Evolutionary conservation across 257 asterid genomes (phyloP).

Genomic region (Osmanthus fragrans): DNA sequence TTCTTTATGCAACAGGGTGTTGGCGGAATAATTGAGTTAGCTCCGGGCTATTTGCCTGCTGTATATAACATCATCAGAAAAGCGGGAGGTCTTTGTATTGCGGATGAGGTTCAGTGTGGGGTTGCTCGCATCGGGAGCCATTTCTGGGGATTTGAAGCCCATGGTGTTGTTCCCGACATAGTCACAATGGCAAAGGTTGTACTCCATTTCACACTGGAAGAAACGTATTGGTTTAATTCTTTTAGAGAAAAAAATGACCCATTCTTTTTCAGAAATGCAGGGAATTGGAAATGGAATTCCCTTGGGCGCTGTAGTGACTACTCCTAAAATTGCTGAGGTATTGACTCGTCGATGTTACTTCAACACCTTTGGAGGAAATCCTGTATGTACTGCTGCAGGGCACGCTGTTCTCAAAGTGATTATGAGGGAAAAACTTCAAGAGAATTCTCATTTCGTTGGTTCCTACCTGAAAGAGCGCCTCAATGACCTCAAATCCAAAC

Average conservation of each 20-base stretch:
- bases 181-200: conserved; percentile 45
- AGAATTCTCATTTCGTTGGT: conserved; percentile 37
- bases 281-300: conserved; percentile 47
- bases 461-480: conserved; percentile 41
- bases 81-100: conserved; percentile 40
- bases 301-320: conserved; percentile 42
- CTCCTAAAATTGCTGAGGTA: conserved; percentile 38
- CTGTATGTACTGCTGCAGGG: conserved; percentile 38
- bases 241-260: neutral
- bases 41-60: conserved; percentile 40
- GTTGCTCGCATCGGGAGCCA: conserved; percentile 41
- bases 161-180: conserved; percentile 41
- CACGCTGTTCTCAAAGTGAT: conserved; percentile 40
- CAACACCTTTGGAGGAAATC: conserved; percentile 46
- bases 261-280: conserved; percentile 5
- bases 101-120: conserved; percentile 43
- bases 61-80: conserved; percentile 29
- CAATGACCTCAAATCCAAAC: conserved; percentile 32
- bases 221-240: neutral
- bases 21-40: conserved; percentile 41
- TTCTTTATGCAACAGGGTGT: conserved; percentile 31
- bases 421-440: conserved; percentile 40
- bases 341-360: conserved; percentile 40
- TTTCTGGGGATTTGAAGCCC: conserved; percentile 43
- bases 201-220: neutral